A percentile compares a stretch with the other conserved stretches of the same genome.
phyloP scores from a whole-genome alignment of 208 protist genomes.

The Trypanosoma conorhini region DNA sequence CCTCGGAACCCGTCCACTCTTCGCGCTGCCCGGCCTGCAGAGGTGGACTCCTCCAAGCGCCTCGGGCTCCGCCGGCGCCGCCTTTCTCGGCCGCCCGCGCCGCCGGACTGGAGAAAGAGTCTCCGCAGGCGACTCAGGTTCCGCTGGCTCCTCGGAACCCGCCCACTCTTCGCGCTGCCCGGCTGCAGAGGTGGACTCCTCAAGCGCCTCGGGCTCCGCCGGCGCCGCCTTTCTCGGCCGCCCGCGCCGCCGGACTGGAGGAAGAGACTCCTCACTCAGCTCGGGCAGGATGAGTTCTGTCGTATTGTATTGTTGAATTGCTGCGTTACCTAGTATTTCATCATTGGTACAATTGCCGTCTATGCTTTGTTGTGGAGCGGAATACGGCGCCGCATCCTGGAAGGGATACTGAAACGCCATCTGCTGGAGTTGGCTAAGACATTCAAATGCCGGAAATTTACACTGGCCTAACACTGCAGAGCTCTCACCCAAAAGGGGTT shows the following conservation, averaged over 20 bases:
- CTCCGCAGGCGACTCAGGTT: not conserved
- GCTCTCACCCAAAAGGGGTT: not conserved
- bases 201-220: too few relatives aligned
- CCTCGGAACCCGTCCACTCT: too few relatives aligned
- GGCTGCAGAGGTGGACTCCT: too few relatives aligned
- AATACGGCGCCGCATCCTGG: not conserved
- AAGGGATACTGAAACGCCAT: conserved; percentile 28
- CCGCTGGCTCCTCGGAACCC: too few relatives aligned
- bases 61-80: not conserved
- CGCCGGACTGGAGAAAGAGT: not conserved
- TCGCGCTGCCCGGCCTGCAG: too few relatives aligned
- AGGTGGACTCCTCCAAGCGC: too few relatives aligned
- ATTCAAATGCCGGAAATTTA: conserved; percentile 16
- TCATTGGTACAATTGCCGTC: not conserved
- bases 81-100: not conserved
- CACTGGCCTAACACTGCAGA: too few relatives aligned
- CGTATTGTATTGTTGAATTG: not conserved
- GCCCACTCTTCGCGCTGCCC: too few relatives aligned
- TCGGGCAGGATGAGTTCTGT: not conserved
- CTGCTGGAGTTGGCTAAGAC: conserved; percentile 21
- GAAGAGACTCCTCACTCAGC: not conserved
- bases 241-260: not conserved
- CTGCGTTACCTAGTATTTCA: not conserved
- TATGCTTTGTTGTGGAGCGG: not conserved
- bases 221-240: not conserved